Evolutionary conservation across 2,329 filamentous ascomycete genomes (phyloP), one percentile per base, ranked within the genome.

Genomic region (Ascochyta viciae-villosae): DNA sequence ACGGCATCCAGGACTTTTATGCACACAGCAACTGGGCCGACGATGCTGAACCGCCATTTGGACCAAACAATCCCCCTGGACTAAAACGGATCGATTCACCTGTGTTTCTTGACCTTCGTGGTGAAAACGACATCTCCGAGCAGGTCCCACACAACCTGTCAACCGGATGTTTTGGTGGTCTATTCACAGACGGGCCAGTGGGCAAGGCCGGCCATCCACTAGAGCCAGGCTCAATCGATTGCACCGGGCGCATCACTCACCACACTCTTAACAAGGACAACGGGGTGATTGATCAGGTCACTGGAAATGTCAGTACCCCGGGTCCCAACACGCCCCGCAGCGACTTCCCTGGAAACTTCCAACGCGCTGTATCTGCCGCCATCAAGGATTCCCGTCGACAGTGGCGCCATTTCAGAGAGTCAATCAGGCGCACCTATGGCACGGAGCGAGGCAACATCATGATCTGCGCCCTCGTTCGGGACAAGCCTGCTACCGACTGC

Each of bases 221-320:
- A 12, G 65, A 67, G 41, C 65, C 65, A 16, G 65, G 65, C 6
- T 68, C 65, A 3, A 60, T 65, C 12, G 65, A 66, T 23, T 68
- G 65, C 44, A 62, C 60, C 6, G 63, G 63, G 24, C 64, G 65
- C 31, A 61, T 68, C 39, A 67, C 64, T 26, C 65, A 68, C 38
- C 61, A 65, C 38, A 67, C 64, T 1, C 55, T 68, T 16, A 68
- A 68, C 57, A 68, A 68, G 37, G 65, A 68, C 43, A 66, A 68
- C 33, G 65, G 65, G 0, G 33, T 67, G 8, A 63, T 68, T 27
- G 59, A 68, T 39, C 47, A 54, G 5, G 45, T 60, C 29, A 66
- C 57, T 22, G 65, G 64, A 2, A 44, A 46, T 5, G 62, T 59
- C 22, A 61, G 50, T n/a, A 58, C 48, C 22, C 56, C 65, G 23